Conservation (phyloP, 441 rosid species). For the Rhodomyrtus psidioides region DNA sequence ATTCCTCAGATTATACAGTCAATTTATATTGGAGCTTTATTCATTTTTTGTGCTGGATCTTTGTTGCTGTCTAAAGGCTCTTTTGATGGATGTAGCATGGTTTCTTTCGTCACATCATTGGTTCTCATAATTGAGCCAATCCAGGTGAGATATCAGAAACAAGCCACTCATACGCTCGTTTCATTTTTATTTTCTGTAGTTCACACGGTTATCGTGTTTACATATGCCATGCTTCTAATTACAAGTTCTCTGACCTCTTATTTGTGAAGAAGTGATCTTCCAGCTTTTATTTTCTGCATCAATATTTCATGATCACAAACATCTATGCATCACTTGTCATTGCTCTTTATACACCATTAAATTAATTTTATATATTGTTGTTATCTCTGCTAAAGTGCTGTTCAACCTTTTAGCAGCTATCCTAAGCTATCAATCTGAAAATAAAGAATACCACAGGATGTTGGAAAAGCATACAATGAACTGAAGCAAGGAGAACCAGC, state of each 20-base stretch:
- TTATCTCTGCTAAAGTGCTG: background rate
- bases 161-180: conserved; percentile 1
- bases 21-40: conserved; percentile 64
- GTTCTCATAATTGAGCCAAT: conserved; percentile 82
- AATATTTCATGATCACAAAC: background rate
- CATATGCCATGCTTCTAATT: background rate
- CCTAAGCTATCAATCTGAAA: background rate
- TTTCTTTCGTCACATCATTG: conserved; percentile 77
- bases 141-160: conserved; percentile 41
- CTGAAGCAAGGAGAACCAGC: conserved; percentile 97
- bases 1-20: conserved; percentile 77
- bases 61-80: conserved; percentile 55
- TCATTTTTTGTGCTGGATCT: conserved; percentile 58
- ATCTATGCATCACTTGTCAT: background rate
- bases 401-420: background rate
- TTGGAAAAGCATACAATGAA: conserved; percentile 91
- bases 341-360: background rate
- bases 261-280: background rate
- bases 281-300: background rate
- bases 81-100: conserved; percentile 50
- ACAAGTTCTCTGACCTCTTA: background rate
- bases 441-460: conserved; percentile 31
- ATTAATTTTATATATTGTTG: background rate
- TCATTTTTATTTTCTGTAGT: background rate
- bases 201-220: background rate